These are phyloP conservation scores for Lactarius deliciosus DNA, from an alignment of 768 basidiomycete genomes.

Conservation along the genomic window DNA sequence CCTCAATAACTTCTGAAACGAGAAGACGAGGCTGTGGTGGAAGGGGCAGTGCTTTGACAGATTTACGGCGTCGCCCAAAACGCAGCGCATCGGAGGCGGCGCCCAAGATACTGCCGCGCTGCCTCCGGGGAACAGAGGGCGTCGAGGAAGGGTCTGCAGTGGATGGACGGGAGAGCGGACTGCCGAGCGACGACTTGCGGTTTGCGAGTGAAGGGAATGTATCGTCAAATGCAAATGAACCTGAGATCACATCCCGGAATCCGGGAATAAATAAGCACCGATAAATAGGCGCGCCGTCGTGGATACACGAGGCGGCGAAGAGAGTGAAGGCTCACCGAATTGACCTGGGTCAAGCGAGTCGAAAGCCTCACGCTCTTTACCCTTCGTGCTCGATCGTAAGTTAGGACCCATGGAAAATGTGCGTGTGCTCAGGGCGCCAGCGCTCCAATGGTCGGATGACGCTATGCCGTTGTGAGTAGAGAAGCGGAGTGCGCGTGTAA, in stretches of 20 bases:
- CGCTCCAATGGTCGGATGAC: constrained; percentile 11
- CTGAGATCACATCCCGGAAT: constrained; percentile 5
- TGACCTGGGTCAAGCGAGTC: constrained; percentile 25
- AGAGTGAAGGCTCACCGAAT: constrained; percentile 21
- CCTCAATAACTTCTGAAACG: constrained; percentile 73
- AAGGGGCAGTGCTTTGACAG: constrained; percentile 29
- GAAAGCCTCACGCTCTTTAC: constrained; percentile 26
- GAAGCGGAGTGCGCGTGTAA: constrained; percentile 22
- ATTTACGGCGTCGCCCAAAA: constrained; percentile 29
- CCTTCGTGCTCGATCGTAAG: constrained; percentile 16
- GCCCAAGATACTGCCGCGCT: constrained; percentile 32
- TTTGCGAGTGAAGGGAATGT: constrained; percentile 4
- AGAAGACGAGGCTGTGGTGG: constrained; percentile 43
- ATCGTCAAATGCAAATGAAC: constrained; percentile 19
- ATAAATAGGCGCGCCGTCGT: not conserved
- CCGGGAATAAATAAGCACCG: constrained; percentile 15
- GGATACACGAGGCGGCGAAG: constrained; percentile 21
- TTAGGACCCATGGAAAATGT: constrained; percentile 24
- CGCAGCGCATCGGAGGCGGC: constrained; percentile 33
- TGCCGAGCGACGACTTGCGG: constrained; percentile 10
- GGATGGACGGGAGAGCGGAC: constrained; percentile 16
- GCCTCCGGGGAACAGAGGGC: constrained; percentile 16
- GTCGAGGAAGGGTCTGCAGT: constrained; percentile 15
- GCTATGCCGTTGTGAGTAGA: constrained; percentile 13
- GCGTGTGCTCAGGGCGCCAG: constrained; percentile 16